These are phyloP conservation scores for Eucalyptus erythrocorys DNA, from an alignment of 345 rosid species.

Conservation along the genomic window DNA sequence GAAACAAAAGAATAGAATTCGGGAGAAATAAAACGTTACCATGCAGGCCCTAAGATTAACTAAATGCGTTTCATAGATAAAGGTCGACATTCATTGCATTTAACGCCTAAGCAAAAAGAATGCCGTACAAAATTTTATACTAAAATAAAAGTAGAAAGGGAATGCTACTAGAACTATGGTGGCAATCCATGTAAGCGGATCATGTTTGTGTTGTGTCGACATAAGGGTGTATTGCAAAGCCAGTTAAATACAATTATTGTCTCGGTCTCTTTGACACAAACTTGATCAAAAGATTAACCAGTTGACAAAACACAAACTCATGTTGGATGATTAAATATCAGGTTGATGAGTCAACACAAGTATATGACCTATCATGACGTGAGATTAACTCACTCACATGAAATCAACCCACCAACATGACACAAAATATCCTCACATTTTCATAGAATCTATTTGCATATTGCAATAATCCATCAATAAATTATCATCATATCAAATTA, in stretches of 20 bases:
- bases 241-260: neutral
- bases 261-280: neutral
- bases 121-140: too few relatives aligned
- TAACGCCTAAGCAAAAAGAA: neutral
- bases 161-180: neutral
- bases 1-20: too few relatives aligned
- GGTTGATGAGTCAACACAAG: neutral
- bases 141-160: neutral
- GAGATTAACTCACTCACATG: neutral
- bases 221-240: neutral
- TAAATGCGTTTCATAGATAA: neutral
- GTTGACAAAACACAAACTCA: neutral
- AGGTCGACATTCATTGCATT: neutral
- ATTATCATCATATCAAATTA: neutral
- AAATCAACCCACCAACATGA: neutral
- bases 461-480: neutral
- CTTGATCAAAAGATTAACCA: neutral
- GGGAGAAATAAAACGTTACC: too few relatives aligned
- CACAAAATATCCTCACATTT: neutral
- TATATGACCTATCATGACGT: neutral
- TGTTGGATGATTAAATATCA: neutral
- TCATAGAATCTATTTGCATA: neutral
- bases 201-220: neutral
- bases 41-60: neutral
- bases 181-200: neutral